phyloP scores from a whole-genome alignment of 345 rosid genomes.

The Syzygium grande region DNA sequence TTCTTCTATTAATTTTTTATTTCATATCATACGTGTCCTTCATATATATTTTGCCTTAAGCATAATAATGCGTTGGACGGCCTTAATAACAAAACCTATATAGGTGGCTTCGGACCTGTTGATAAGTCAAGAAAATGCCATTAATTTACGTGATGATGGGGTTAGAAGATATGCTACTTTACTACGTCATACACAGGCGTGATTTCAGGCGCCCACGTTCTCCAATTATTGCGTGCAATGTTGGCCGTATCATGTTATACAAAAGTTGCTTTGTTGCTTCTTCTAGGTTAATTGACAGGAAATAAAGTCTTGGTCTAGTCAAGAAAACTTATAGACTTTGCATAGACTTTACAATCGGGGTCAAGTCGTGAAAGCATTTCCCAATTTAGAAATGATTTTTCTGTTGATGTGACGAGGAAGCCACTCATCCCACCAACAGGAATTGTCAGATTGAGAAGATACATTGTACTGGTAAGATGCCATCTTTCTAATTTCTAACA shows the following conservation, averaged over 20 bases:
- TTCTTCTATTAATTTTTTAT: background rate
- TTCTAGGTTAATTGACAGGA: background rate
- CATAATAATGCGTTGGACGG: background rate
- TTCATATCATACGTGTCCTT: background rate
- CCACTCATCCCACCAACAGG: background rate
- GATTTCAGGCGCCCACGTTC: background rate
- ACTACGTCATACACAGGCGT: too few relatives aligned
- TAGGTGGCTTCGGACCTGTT: background rate
- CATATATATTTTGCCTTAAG: background rate
- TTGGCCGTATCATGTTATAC: too few relatives aligned
- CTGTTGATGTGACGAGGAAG: background rate
- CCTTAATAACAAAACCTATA: background rate
- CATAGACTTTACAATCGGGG: background rate
- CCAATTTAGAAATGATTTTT: background rate
- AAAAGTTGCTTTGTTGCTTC: background rate
- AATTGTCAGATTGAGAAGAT: background rate
- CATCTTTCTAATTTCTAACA: background rate
- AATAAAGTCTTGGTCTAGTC: background rate
- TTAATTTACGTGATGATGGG: background rate
- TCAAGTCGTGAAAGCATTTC: background rate
- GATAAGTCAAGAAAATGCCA: background rate
- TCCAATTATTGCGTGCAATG: background rate
- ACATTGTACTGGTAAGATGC: background rate
- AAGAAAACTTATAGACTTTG: background rate
- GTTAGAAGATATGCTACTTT: background rate